Percentiles rank a stretch among this genome's conserved stretches.
These are phyloP conservation scores for Lophiotrema nucula DNA, from an alignment of 495 filamentous ascomycete genomes.

Conservation along the genomic window DNA sequence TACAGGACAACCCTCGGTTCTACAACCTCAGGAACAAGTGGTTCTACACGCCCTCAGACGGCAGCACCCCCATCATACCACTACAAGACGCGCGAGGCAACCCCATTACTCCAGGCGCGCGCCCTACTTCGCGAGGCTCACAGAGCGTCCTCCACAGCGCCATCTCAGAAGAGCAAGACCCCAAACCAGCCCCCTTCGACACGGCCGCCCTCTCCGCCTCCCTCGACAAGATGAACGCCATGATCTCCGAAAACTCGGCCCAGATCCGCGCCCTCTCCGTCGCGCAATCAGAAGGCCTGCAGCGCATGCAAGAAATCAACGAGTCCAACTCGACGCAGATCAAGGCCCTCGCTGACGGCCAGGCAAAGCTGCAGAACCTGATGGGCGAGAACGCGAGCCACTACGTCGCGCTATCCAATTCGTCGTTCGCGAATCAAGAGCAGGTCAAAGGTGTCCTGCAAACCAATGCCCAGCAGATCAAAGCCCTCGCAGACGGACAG, in stretches of 20 bases:
- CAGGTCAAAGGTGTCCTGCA: constrained; percentile 3
- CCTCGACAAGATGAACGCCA: constrained; percentile 15
- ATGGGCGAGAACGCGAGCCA: constrained; percentile 18
- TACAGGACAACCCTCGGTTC: constrained; percentile 23
- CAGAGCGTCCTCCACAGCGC: background rate
- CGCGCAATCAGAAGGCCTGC: constrained; percentile 23
- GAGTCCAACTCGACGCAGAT: constrained; percentile 30
- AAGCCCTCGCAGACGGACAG: constrained; percentile 10
- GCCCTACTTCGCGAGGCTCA: background rate
- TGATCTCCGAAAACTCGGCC: constrained; percentile 18
- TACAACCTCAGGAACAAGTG: constrained; percentile 18
- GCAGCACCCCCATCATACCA: constrained; percentile 8
- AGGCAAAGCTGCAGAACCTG: constrained; percentile 15
- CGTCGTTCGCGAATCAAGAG: constrained; percentile 18
- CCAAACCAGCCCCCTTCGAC: constrained; percentile 2
- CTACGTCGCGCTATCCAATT: constrained; percentile 26
- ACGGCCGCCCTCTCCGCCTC: background rate
- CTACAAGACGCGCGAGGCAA: constrained; percentile 20
- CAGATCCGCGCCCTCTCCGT: constrained; percentile 24
- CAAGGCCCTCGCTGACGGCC: constrained; percentile 22
- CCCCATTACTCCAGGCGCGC: background rate
- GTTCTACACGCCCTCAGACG: constrained; percentile 17
- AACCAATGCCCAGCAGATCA: constrained; percentile 17
- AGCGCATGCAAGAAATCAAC: constrained; percentile 30
- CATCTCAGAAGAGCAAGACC: background rate